phyloP scores from a whole-genome alignment of 108 stramenopile genomes.

The Cylindrotheca fusiformis region DNA sequence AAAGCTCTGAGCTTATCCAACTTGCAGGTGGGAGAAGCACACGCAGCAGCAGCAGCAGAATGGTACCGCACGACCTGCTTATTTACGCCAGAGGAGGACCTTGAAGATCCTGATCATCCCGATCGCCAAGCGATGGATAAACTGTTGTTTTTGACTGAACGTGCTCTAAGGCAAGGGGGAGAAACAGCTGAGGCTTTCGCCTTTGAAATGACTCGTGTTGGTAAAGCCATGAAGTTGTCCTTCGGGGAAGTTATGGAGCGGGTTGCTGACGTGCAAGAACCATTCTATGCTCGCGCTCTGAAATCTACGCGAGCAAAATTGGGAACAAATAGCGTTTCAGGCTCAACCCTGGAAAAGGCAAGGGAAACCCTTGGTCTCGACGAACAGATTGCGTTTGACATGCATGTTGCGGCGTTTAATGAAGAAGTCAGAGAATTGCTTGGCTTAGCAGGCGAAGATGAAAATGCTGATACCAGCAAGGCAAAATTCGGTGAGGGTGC shows the following conservation, averaged over 20 bases:
- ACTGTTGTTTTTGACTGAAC: conserved; percentile 75
- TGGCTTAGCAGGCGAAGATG: conserved; percentile 41
- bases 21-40: conserved; percentile 76
- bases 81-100: conserved; percentile 68
- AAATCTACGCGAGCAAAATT: conserved; percentile 67
- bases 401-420: conserved; percentile 69
- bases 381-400: conserved; percentile 60
- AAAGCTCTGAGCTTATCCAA: conserved; percentile 56
- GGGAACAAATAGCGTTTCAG: conserved; percentile 60
- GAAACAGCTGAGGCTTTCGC: conserved; percentile 81
- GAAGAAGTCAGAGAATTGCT: conserved; percentile 65
- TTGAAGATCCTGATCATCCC: conserved; percentile 76
- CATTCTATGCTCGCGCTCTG: conserved; percentile 82
- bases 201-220: conserved; percentile 79
- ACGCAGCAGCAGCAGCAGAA: conserved; percentile 59
- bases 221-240: conserved; percentile 57
- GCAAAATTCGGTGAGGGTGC: conserved; percentile 66
- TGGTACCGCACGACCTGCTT: conserved; percentile 60
- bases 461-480: conserved; percentile 26
- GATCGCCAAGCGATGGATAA: conserved; percentile 78
- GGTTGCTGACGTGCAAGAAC: conserved; percentile 61
- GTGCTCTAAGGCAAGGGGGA: conserved; percentile 58
- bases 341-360: conserved; percentile 72
- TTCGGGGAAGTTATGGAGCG: conserved; percentile 46
- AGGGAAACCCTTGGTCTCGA: conserved; percentile 67